These are phyloP conservation scores for Penicillium sp. DNA, from an alignment of 2,329 filamentous ascomycete genomes.

Conservation along the genomic window DNA sequence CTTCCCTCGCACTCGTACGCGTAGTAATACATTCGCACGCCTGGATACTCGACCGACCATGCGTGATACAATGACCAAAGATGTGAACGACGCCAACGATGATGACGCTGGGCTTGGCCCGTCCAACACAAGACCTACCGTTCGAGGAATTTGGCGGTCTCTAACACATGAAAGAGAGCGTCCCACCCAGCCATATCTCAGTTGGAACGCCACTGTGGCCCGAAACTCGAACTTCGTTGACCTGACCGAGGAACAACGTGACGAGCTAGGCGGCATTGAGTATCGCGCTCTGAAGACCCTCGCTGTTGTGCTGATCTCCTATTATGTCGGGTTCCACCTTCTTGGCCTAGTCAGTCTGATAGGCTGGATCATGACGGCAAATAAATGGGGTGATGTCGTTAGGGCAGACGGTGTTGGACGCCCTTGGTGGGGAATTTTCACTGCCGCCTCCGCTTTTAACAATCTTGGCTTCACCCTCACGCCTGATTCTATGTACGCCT, in stretches of 20 bases:
- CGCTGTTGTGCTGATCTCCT: constrained; percentile 71
- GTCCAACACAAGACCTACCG: constrained; percentile 30
- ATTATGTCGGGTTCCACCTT: constrained; percentile 81
- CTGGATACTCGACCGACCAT: constrained; percentile 38
- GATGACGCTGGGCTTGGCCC: constrained; percentile 16
- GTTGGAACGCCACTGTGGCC: constrained; percentile 87
- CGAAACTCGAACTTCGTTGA: constrained; percentile 92
- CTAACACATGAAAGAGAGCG: constrained; percentile 38
- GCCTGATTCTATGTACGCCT: constrained; percentile 89
- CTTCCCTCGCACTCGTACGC: constrained; percentile 33
- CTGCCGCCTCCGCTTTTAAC: constrained; percentile 83
- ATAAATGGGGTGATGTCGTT: constrained; percentile 66
- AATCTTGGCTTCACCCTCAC: constrained; percentile 93
- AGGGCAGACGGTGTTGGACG: constrained; percentile 60
- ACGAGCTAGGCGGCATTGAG: constrained; percentile 94
- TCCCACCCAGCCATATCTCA: constrained; percentile 79
- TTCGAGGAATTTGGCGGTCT: constrained; percentile 36
- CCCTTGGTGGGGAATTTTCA: constrained; percentile 92
- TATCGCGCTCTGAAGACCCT: constrained; percentile 89
- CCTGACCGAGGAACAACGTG: constrained; percentile 83
- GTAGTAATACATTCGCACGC: constrained; percentile 40
- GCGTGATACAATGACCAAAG: constrained; percentile 32
- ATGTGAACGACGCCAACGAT: constrained; percentile 25
- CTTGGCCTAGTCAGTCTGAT: constrained; percentile 71
- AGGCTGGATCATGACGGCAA: constrained; percentile 73